These are phyloP conservation scores for Amylostereum chailletii DNA, from an alignment of 1,284 basidiomycete genomes.

Conservation along the genomic window DNA sequence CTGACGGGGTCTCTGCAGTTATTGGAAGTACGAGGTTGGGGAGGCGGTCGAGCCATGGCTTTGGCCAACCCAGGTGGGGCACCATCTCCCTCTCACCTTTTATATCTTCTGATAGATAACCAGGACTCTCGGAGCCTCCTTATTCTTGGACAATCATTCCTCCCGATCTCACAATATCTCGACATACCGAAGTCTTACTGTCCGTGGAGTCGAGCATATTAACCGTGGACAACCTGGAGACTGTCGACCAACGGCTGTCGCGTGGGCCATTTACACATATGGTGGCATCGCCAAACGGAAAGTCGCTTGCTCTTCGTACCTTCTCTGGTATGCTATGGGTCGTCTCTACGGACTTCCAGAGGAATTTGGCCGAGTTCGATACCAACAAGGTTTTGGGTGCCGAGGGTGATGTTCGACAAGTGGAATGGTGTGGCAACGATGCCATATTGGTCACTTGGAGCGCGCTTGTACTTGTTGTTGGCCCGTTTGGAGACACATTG, in stretches of 20 bases:
- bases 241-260: conserved; percentile 80
- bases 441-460: conserved; percentile 86
- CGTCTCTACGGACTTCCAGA: conserved; percentile 86
- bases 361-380: conserved; percentile 83
- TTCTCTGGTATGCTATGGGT: conserved; percentile 77
- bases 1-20: conserved; percentile 72
- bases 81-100: conserved; percentile 1
- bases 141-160: conserved; percentile 81
- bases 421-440: conserved; percentile 97
- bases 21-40: conserved; percentile 82
- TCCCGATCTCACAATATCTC: conserved; percentile 77
- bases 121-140: conserved; percentile 71
- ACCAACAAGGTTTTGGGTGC: conserved; percentile 41
- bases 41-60: conserved; percentile 59
- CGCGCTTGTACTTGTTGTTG: conserved; percentile 75
- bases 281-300: conserved; percentile 87
- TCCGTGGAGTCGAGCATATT: conserved; percentile 74
- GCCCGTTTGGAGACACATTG: conserved; percentile 85
- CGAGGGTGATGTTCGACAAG: conserved; percentile 52
- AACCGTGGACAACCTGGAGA: conserved; percentile 80
- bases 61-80: conserved; percentile 63
- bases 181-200: conserved; percentile 81
- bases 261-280: conserved; percentile 86
- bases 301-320: conserved; percentile 82
- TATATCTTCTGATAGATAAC: conserved; percentile 3